Evolutionary conservation across 2,329 filamentous ascomycete genomes (phyloP).

Genomic region (Aspergillus ochraceoroseus): DNA sequence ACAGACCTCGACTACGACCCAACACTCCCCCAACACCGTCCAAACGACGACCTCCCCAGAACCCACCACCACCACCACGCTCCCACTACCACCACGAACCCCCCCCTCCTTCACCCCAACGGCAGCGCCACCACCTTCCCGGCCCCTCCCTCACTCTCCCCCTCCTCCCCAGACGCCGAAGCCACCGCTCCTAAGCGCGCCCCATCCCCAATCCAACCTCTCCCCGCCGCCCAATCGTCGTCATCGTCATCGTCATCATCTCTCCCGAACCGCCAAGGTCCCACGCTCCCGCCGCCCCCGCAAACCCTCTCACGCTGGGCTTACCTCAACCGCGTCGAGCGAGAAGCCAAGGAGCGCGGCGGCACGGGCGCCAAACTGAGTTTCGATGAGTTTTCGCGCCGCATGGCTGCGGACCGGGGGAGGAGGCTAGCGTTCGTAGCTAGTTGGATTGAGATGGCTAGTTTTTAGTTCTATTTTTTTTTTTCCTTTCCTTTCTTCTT

Average conservation of each 20-base stretch:
- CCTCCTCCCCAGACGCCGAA: conserved; percentile 32
- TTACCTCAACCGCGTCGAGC: conserved; percentile 59
- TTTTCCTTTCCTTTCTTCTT: neutral
- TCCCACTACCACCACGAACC: conserved; percentile 20
- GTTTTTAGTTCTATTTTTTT: conserved; percentile 44
- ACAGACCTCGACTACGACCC: conserved; percentile 33
- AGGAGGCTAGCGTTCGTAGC: conserved; percentile 74
- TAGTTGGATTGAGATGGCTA: conserved; percentile 78
- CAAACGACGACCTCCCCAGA: conserved; percentile 30
- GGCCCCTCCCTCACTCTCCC: conserved; percentile 29
- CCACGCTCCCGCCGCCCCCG: conserved; percentile 20
- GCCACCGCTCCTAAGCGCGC: conserved; percentile 34
- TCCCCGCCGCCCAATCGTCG: conserved; percentile 24
- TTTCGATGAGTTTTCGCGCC: conserved; percentile 72
- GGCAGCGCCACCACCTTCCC: conserved; percentile 31
- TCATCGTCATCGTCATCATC: conserved; percentile 7
- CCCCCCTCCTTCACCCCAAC: conserved; percentile 39
- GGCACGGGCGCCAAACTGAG: conserved; percentile 69
- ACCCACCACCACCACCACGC: conserved; percentile 24
- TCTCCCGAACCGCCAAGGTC: conserved; percentile 16
- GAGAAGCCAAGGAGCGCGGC: conserved; percentile 64
- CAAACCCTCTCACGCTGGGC: conserved; percentile 45
- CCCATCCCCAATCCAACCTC: conserved; percentile 33
- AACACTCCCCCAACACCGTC: conserved; percentile 46
- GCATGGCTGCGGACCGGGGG: conserved; percentile 64